Evolutionary conservation across 495 filamentous ascomycete genomes (phyloP), one percentile per base, ranked within the genome.

Genomic region (Bacidia rubella): DNA sequence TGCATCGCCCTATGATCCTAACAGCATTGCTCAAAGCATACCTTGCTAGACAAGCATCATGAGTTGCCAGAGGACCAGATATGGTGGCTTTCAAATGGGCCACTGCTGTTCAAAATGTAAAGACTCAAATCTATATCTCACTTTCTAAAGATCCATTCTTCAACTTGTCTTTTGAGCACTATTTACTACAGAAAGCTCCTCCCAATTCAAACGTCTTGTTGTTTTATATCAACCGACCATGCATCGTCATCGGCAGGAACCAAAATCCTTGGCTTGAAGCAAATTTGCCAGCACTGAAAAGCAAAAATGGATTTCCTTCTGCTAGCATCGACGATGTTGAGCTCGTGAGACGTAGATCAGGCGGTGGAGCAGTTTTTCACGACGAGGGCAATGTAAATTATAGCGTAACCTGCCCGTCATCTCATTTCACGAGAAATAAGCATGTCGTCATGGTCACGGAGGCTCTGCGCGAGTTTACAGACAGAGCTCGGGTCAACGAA

Each of bases 241-340:
- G 85, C 65, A 74, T 98, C 47, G 79, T 98, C 56, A 81, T 98
- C 53, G 92, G 92, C 12, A 83, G 90, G 44, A 98, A 98, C 65
- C 92, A 98, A 63, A 98, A 98, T 63, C 92, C 92, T 38, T 98
- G 90, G 90, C 71, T 86, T 9, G 92, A 98, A 65, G 81, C 84
- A 44, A 87, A 95, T 65, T 74, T 94, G 26, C 17, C 60, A 3
- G 7, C 47, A 19, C 27, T 50, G 2, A 5, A 9, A n/a, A 44
- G 15, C 7, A n/a, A 44, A 9, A 44, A 20, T 10, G n/a, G 32
- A 9, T 23, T 23, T 17, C n/a, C 45, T n/a, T 4, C 45, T 4
- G 3, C 22, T 3, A 5, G 3, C 4, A n/a, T n/a, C 1, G 32
- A n/a, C 32, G 32, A 39, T 9, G 41, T 50, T 22, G 47, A 50